Percentiles rank a stretch among this genome's conserved stretches.
phyloP scores from a whole-genome alignment of 257 asterid species.

The Buddleja alternifolia region DNA sequence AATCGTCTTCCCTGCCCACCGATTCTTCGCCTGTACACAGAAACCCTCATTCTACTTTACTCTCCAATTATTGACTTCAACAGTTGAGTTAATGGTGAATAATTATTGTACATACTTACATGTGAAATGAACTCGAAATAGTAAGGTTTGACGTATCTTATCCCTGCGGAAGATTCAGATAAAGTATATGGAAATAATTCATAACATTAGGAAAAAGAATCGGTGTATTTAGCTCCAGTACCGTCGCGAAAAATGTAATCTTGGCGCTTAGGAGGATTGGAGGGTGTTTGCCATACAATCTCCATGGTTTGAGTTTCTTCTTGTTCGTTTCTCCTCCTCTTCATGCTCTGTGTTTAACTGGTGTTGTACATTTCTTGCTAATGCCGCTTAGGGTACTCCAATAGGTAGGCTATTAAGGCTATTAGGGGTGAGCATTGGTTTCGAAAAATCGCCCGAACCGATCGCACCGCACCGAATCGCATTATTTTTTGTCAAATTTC shows the following conservation, averaged over 20 bases:
- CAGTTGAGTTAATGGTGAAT: not conserved
- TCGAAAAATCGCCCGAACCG: no score
- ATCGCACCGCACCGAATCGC: no score
- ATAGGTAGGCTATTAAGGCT: no score
- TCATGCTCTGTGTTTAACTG: constrained; percentile 20
- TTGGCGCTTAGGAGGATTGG: constrained; percentile 84
- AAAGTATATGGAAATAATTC: not conserved
- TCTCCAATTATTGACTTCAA: constrained; percentile 12
- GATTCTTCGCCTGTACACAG: constrained; percentile 68
- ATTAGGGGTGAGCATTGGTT: no score
- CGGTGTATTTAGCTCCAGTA: constrained; percentile 2
- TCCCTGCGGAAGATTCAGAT: constrained; percentile 56
- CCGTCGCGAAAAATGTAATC: constrained; percentile 78
- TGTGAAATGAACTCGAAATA: constrained; percentile 92
- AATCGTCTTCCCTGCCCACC: constrained; percentile 93
- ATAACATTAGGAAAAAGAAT: not conserved
- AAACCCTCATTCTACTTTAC: constrained; percentile 14
- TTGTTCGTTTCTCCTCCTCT: constrained; percentile 48
- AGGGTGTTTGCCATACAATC: constrained; percentile 92
- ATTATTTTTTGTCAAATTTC: no score
- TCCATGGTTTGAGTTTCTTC: constrained; percentile 57
- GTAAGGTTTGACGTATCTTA: constrained; percentile 91
- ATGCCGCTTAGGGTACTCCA: no score
- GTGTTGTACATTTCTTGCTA: no score
- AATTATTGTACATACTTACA: constrained; percentile 42